These are phyloP conservation scores for Chlorophyllum brunneum DNA, from an alignment of 768 basidiomycete genomes.

Conservation along the genomic window DNA sequence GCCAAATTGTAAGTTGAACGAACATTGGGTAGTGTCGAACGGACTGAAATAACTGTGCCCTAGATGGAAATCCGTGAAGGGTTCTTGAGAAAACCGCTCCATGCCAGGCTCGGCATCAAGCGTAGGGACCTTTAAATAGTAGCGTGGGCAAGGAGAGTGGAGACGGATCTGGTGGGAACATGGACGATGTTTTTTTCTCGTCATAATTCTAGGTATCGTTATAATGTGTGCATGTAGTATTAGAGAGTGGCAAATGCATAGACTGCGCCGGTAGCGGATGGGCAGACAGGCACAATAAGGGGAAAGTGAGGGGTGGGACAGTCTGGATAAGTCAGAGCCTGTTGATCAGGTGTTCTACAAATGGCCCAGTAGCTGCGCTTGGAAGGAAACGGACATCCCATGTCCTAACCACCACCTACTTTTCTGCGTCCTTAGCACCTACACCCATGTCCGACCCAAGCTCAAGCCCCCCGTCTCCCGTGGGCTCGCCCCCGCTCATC, in stretches of 20 bases:
- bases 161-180: not conserved
- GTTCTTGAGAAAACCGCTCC: conserved; percentile 80
- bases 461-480: conserved; percentile 17
- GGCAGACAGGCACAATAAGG: not conserved
- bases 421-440: not conserved
- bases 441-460: not conserved
- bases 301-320: not conserved
- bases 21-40: not conserved
- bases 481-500: conserved; percentile 50
- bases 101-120: conserved; percentile 71
- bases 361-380: not conserved
- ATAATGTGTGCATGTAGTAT: too few relatives aligned
- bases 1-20: conserved; percentile 42
- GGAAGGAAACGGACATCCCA: conserved; percentile 8
- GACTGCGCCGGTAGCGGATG: not conserved
- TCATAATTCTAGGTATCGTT: too few relatives aligned
- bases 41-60: not conserved
- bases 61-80: conserved; percentile 79
- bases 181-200: too few relatives aligned
- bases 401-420: not conserved
- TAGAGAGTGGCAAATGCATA: too few relatives aligned
- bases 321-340: too few relatives aligned
- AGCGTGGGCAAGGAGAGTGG: not conserved
- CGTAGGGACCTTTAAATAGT: conserved; percentile 41
- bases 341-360: conserved; percentile 9